Evolutionary conservation across 225 moss, liverwort and hornwort species (phyloP).

Genomic region (Pseudisothecium myosuroides): DNA sequence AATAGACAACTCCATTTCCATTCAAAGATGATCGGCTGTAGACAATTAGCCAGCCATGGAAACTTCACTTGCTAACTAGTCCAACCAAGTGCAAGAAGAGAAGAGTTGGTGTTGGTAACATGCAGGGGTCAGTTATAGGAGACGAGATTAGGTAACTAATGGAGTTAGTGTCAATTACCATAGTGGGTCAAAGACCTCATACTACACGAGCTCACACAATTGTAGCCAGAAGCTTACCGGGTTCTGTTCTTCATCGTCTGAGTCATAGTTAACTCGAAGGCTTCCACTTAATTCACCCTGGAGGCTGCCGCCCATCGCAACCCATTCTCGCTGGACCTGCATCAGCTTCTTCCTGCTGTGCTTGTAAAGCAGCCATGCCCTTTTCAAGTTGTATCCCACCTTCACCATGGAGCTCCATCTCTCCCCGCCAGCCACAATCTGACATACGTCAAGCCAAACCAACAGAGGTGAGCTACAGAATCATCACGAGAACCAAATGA

Average conservation of each 20-base stretch:
- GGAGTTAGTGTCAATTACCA: background rate
- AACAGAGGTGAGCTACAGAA: background rate
- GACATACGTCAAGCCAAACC: background rate
- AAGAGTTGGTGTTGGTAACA: background rate
- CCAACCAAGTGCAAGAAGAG: background rate
- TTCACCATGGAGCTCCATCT: conserved; percentile 83
- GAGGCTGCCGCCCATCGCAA: conserved; percentile 64
- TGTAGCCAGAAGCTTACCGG: conserved; percentile 5
- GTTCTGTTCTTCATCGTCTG: conserved; percentile 54
- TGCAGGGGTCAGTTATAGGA: background rate
- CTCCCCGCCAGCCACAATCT: conserved; percentile 76
- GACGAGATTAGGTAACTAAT: background rate
- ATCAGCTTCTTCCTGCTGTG: conserved; percentile 73
- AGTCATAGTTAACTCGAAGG: conserved; percentile 53
- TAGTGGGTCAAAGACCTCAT: background rate
- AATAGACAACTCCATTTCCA: background rate
- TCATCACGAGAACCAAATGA: background rate
- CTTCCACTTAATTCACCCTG: conserved; percentile 40
- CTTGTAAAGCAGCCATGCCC: conserved; percentile 78
- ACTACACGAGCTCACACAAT: background rate
- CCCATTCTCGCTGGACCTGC: conserved; percentile 78
- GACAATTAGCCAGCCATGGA: background rate
- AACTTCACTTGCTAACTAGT: background rate
- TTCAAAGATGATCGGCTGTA: background rate
- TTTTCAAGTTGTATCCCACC: conserved; percentile 69